Evolutionary conservation across 1,139 yeast genomes (phyloP).

Genomic region (Zygosaccharomyces pseudobailii): DNA sequence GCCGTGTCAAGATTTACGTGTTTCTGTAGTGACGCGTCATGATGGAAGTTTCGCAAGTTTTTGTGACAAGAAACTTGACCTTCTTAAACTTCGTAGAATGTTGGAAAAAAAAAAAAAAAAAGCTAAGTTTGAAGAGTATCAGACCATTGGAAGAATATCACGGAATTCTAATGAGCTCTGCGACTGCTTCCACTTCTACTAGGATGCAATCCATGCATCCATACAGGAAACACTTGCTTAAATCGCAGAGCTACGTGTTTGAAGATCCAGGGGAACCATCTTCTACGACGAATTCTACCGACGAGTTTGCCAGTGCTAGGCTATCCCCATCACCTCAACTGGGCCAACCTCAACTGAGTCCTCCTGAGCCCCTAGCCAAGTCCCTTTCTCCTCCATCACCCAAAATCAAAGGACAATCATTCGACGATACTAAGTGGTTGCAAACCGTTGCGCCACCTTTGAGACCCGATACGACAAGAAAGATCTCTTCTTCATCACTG

Average conservation of each 20-base stretch:
- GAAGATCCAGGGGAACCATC: slow-evolving; percentile 3
- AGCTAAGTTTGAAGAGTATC: background rate
- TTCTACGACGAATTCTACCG: background rate
- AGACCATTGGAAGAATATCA: background rate
- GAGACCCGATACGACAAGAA: background rate
- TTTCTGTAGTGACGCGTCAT: slow-evolving; percentile 1
- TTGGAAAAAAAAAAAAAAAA: background rate
- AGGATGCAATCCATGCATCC: slow-evolving; percentile 15
- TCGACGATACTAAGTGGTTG: slow-evolving; percentile 6
- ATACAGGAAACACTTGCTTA: slow-evolving; percentile 17
- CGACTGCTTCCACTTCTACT: background rate
- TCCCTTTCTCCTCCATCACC: slow-evolving; percentile 1
- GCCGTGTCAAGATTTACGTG: background rate
- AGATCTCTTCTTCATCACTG: slow-evolving; percentile 1
- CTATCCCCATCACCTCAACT: background rate
- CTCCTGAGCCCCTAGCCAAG: background rate
- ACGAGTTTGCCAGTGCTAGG: slow-evolving; percentile 1
- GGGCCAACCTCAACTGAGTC: background rate
- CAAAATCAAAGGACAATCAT: background rate
- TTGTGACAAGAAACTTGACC: background rate
- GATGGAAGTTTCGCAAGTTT: background rate
- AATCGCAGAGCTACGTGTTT: slow-evolving; percentile 8
- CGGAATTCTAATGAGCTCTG: background rate
- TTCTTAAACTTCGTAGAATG: background rate
- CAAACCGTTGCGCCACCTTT: slow-evolving; percentile 8